phyloP scores from a whole-genome alignment of 73 alveolate species.

The Tetrahymena malaccensis region DNA sequence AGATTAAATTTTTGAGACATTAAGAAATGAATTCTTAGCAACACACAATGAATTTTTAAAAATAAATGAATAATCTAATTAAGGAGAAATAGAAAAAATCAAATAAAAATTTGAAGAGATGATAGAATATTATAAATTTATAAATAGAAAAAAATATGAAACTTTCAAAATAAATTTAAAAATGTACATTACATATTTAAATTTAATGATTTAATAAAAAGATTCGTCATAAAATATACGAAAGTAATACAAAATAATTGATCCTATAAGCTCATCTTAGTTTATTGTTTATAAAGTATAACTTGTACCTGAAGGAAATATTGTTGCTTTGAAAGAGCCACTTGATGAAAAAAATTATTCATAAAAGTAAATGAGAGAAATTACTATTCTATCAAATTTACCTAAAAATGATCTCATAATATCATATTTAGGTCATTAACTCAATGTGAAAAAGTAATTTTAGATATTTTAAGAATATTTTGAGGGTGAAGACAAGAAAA shows the following conservation, averaged over 20 bases:
- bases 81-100: too few species aligned
- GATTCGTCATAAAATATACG: too few species aligned
- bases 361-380: neutral
- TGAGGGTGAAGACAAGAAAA: too few species aligned
- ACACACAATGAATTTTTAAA: neutral
- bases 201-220: neutral
- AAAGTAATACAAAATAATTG: too few species aligned
- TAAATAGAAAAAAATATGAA: neutral
- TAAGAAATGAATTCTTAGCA: neutral
- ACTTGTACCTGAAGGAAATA: too few species aligned
- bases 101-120: too few species aligned
- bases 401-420: neutral
- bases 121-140: too few species aligned
- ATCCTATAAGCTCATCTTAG: neutral
- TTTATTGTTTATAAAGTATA: neutral
- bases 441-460: too few species aligned
- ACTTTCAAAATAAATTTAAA: too few species aligned
- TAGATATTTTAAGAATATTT: neutral
- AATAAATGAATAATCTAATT: too few species aligned
- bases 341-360: neutral
- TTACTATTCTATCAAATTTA: neutral
- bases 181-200: neutral
- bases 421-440: neutral
- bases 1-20: neutral
- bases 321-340: neutral